Evolutionary conservation across 2,329 filamentous ascomycete genomes (phyloP), one percentile per base, ranked within the genome.

Genomic region (Cytospora piceae): DNA sequence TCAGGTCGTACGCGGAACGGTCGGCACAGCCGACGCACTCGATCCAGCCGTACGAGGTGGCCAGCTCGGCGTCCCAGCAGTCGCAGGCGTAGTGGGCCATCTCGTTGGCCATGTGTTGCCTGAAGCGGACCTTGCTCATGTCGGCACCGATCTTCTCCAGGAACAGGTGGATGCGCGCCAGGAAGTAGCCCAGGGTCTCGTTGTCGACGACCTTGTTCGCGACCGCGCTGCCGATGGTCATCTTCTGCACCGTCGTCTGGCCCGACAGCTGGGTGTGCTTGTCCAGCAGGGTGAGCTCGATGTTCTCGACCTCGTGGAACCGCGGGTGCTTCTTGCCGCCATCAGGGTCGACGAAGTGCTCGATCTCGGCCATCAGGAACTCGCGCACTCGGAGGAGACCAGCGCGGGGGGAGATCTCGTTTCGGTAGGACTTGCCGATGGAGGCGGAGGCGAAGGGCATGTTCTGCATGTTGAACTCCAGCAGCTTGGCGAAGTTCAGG

Each of bases 381-480:
- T 99, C 95, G 73, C 95, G 92, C 53, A 99, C 95, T 72, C 95
- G 91, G 66, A 99, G 81, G 51, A 99, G 88, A 79, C 95, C 95
- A 69, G 92, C 87, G 64, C 95, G 88, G 12, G 95, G 95, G 0
- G 95, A 97, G 72, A 99, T 97, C 76, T 99, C 95, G 77, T 99
- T 99, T 73, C 95, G 89, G 86, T 97, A 98, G 1, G 94, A 97
- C 80, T 97, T 97, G 79, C 95, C 95, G 76, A 99, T 96, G 49
- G 92, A 96, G 56, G 95, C 95, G 58, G 94, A 98, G 17, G 95
- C 95, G 75, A 99, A 98, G 31, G 95, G 95, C 91, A 99, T 97
- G 72, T 89, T 85, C 74, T 93, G 88, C 79, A 96, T 92, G 82
- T 97, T 98, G 83, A 94, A 98, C 71, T 97, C 94, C 66, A 98